Evolutionary conservation across 1,284 basidiomycete species (phyloP).

Genomic region (Ustilago nuda): DNA sequence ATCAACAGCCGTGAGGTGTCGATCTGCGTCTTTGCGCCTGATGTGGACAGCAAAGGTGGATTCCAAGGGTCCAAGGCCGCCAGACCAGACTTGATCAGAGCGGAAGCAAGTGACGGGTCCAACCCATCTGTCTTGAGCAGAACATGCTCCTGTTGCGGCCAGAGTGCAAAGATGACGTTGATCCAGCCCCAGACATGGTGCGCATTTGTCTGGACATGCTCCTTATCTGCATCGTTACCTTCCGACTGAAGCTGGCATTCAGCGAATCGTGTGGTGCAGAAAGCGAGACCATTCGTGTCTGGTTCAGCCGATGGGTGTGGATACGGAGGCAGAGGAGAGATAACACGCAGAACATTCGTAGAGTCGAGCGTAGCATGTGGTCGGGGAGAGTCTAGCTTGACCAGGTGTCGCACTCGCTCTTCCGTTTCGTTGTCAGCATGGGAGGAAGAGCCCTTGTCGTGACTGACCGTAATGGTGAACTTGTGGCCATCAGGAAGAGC

Average conservation of each 20-base stretch:
- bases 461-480: slow-evolving; percentile 41
- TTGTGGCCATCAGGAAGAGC: slow-evolving; percentile 41
- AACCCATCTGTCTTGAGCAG: slow-evolving; percentile 15
- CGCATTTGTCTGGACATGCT: neutral
- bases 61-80: slow-evolving; percentile 46
- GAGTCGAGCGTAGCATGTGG: slow-evolving; percentile 37
- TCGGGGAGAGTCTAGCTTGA: slow-evolving; percentile 33
- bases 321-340: slow-evolving; percentile 42
- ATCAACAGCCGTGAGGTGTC: slow-evolving; percentile 33
- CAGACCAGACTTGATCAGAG: slow-evolving; percentile 32
- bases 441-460: slow-evolving; percentile 14
- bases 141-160: slow-evolving; percentile 56
- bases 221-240: neutral
- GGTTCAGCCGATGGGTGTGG: slow-evolving; percentile 56
- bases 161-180: slow-evolving; percentile 53
- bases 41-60: slow-evolving; percentile 8
- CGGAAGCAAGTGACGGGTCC: slow-evolving; percentile 1
- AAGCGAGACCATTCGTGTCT: slow-evolving; percentile 56
- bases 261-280: slow-evolving; percentile 46
- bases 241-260: slow-evolving; percentile 8
- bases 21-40: slow-evolving; percentile 18
- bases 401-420: slow-evolving; percentile 13
- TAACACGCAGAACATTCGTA: slow-evolving; percentile 32
- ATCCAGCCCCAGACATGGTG: slow-evolving; percentile 48
- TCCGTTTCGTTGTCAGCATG: slow-evolving; percentile 9